Evolutionary conservation across 1,284 basidiomycete genomes (phyloP).

Genomic region (Boletus mariae): DNA sequence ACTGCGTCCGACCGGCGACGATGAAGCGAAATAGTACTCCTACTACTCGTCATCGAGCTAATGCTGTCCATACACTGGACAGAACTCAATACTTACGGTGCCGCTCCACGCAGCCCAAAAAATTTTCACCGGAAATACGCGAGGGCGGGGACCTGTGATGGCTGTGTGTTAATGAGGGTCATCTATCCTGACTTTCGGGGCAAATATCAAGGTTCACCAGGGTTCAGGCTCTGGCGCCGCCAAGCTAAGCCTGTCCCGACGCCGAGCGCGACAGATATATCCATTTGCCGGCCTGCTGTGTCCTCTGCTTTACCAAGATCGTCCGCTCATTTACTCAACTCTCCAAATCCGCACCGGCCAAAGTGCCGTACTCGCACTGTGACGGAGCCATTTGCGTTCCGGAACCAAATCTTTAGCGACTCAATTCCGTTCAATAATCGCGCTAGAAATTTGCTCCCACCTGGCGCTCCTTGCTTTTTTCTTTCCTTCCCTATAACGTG

Average conservation of each 20-base stretch:
- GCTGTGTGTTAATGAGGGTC: slow-evolving; percentile 38
- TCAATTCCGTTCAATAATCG: slow-evolving; percentile 37
- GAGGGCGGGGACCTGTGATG: slow-evolving; percentile 37
- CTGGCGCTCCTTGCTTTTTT: slow-evolving; percentile 23
- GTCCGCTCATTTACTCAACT: slow-evolving; percentile 28
- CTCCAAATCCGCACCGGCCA: slow-evolving; percentile 20
- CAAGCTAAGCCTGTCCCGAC: slow-evolving; percentile 31
- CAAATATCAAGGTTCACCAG: slow-evolving; percentile 34
- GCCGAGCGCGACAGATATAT: slow-evolving; percentile 19
- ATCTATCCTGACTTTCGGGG: slow-evolving; percentile 30
- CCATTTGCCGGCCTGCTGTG: neutral
- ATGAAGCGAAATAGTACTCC: neutral
- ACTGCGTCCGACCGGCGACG: neutral
- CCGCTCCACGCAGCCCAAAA: slow-evolving; percentile 24
- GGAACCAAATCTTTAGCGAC: slow-evolving; percentile 38
- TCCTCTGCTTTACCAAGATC: slow-evolving; percentile 23
- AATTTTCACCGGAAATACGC: slow-evolving; percentile 38
- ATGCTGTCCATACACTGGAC: neutral
- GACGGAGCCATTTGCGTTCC: slow-evolving; percentile 34
- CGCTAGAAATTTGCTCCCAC: slow-evolving; percentile 34
- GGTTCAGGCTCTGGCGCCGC: slow-evolving; percentile 33
- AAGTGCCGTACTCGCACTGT: slow-evolving; percentile 28
- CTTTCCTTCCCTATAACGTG: slow-evolving; percentile 21
- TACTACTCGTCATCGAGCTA: neutral
- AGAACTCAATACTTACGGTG: neutral